phyloP scores from a whole-genome alignment of 1,284 basidiomycete genomes.

The Ganoderma boninense region DNA sequence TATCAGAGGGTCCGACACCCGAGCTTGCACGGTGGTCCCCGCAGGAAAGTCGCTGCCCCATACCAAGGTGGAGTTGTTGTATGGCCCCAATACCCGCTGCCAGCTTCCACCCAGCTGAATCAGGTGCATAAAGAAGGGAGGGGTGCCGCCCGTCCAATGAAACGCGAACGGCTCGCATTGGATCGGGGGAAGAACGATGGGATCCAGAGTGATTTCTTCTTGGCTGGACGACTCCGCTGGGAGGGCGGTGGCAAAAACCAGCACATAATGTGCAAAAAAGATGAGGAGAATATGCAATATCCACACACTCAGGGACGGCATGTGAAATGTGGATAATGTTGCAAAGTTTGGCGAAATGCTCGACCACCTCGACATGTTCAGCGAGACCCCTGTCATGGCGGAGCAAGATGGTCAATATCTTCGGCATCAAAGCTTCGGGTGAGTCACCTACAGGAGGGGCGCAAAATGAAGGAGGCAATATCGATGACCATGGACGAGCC shows the following conservation, averaged over 20 bases:
- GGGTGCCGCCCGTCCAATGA: neutral
- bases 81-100: neutral
- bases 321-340: too few species aligned
- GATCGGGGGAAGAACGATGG: neutral
- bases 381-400: too few species aligned
- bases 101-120: neutral
- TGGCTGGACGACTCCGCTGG: too few species aligned
- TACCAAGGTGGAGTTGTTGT: neutral
- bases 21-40: neutral
- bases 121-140: neutral
- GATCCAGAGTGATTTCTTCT: neutral
- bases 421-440: too few species aligned
- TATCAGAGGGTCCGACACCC: neutral
- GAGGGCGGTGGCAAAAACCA: neutral
- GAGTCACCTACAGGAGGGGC: too few species aligned
- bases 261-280: neutral
- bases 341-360: too few species aligned
- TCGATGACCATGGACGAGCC: too few species aligned
- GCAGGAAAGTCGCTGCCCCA: neutral
- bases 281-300: neutral
- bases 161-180: neutral
- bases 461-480: too few species aligned
- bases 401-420: too few species aligned
- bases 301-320: too few species aligned
- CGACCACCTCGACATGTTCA: too few species aligned